Conservation (phyloP, 345 rosid genomes). For the Psidium guajava region DNA sequence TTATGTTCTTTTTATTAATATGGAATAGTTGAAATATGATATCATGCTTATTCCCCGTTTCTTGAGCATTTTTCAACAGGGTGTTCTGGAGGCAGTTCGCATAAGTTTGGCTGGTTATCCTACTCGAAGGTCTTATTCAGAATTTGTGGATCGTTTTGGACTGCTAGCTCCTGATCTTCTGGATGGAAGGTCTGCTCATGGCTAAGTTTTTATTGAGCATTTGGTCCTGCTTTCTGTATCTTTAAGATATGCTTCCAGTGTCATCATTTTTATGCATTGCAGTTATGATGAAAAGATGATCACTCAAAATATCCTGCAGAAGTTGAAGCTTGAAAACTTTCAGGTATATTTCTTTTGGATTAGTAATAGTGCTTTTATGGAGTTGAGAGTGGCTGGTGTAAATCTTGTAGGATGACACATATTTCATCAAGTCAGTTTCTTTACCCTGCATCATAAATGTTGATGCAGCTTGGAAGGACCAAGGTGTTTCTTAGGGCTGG, state of each 20-base stretch:
- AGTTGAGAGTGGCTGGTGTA: background rate
- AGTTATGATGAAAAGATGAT: slow-evolving; percentile 72
- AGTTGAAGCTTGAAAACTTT: slow-evolving; percentile 70
- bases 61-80: slow-evolving; percentile 27
- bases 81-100: slow-evolving; percentile 97
- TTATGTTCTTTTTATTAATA: background rate
- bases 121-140: slow-evolving; percentile 71
- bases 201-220: background rate
- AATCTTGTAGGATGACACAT: background rate
- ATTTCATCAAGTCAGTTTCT: background rate
- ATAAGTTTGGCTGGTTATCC: slow-evolving; percentile 99
- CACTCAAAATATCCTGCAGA: slow-evolving; percentile 62
- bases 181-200: slow-evolving; percentile 53
- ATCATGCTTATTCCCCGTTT: background rate
- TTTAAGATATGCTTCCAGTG: background rate
- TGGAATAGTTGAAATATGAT: background rate
- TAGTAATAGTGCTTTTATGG: background rate
- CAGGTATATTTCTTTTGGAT: slow-evolving; percentile 42
- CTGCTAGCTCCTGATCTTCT: slow-evolving; percentile 56
- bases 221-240: background rate
- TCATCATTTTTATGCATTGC: background rate
- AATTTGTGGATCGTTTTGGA: slow-evolving; percentile 95
- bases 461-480: slow-evolving; percentile 73
- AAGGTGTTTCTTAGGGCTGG: slow-evolving; percentile 98
- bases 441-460: background rate